Evolutionary conservation across 805 yeast species (phyloP).

Genomic region (Schwanniomyces polymorphus): DNA sequence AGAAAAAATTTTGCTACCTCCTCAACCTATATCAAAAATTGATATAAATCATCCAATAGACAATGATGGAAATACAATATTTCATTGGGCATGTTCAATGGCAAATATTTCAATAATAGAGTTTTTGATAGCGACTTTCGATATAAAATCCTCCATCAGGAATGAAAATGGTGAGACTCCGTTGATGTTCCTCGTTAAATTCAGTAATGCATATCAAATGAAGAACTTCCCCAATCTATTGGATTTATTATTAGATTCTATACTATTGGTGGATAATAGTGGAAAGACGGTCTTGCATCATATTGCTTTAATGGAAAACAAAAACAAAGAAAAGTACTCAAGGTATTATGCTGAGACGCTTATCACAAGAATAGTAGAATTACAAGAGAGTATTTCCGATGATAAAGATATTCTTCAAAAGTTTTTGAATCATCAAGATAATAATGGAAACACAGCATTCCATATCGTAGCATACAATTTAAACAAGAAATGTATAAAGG

Average conservation of each 20-base stretch:
- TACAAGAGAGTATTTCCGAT: conserved; percentile 22
- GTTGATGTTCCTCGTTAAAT: conserved; percentile 47
- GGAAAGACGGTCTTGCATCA: conserved; percentile 45
- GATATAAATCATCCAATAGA: conserved; percentile 86
- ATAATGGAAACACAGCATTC: conserved; percentile 92
- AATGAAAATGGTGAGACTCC: conserved; percentile 89
- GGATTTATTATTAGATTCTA: conserved; percentile 35
- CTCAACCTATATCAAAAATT: conserved; percentile 52
- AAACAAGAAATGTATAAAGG: conserved; percentile 71
- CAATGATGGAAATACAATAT: conserved; percentile 87
- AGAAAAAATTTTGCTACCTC: conserved; percentile 51
- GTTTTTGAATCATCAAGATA: conserved; percentile 84
- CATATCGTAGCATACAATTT: conserved; percentile 86
- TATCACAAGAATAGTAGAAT: conserved; percentile 31
- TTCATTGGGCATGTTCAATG: conserved; percentile 95
- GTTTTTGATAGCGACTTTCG: conserved; percentile 58
- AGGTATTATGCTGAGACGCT: conserved; percentile 40
- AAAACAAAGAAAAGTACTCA: conserved; percentile 36
- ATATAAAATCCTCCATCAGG: conserved; percentile 66
- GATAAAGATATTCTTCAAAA: conserved; percentile 31
- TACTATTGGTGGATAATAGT: conserved; percentile 34
- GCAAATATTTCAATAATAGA: conserved; percentile 74
- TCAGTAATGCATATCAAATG: conserved; percentile 38
- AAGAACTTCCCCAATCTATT: conserved; percentile 36
- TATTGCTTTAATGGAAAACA: conserved; percentile 31